A percentile compares a stretch with the other conserved stretches of the same genome.
Evolutionary conservation across 2,329 filamentous ascomycete species (phyloP).

Genomic region (Kalaharituber pfeilii): DNA sequence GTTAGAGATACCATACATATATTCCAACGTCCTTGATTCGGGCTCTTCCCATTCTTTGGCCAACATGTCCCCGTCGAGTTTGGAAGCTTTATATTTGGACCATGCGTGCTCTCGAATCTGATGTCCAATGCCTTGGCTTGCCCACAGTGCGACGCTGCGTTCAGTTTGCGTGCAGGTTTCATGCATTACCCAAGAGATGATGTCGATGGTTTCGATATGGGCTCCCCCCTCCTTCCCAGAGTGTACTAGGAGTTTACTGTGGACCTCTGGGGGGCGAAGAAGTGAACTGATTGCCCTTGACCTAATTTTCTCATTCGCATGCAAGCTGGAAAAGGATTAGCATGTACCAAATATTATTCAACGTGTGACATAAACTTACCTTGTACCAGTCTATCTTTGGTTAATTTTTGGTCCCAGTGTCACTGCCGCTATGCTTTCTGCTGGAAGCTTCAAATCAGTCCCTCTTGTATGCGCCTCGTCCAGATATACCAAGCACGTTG

Average conservation of each 20-base stretch:
- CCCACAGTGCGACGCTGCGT: neutral
- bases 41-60: no score
- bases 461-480: slow-evolving; percentile 56
- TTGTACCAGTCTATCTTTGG: slow-evolving; percentile 54
- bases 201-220: neutral
- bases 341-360: no score
- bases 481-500: slow-evolving; percentile 46
- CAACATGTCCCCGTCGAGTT: no score
- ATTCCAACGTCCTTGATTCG: no score
- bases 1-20: neutral
- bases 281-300: neutral
- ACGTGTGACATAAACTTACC: slow-evolving; percentile 29
- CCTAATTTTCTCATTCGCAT: neutral
- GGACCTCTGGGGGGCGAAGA: slow-evolving; percentile 22
- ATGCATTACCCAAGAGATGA: neutral
- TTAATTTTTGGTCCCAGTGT: slow-evolving; percentile 47
- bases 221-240: slow-evolving; percentile 3
- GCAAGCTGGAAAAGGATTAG: neutral
- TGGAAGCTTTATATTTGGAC: neutral
- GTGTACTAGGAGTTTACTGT: slow-evolving; percentile 22
- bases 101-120: neutral
- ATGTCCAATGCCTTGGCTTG: neutral
- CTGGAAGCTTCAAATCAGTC: slow-evolving; percentile 47
- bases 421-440: slow-evolving; percentile 45
- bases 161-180: neutral